These are phyloP conservation scores for Digitaria exilis DNA, from an alignment of 202 grass and related monocot genomes.

Conservation along the genomic window DNA sequence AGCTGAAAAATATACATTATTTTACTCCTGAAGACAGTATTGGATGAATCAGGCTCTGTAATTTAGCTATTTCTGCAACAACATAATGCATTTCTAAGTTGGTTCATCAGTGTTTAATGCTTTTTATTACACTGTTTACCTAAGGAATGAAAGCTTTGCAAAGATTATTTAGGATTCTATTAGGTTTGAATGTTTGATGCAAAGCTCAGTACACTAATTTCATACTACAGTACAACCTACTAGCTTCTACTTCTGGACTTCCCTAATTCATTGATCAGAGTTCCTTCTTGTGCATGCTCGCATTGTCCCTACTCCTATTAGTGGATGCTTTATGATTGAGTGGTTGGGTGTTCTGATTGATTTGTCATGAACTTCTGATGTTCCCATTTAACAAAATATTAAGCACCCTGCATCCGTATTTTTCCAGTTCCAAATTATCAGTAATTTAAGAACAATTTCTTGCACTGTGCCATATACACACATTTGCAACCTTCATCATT, in stretches of 20 bases:
- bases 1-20: background rate
- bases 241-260: background rate
- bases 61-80: background rate
- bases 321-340: conserved; percentile 10
- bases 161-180: conserved; percentile 14
- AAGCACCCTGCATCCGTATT: background rate
- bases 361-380: background rate
- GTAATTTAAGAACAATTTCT: background rate
- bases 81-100: background rate
- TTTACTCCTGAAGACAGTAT: background rate
- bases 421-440: background rate
- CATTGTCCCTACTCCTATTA: background rate
- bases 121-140: conserved; percentile 11
- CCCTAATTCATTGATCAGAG: background rate
- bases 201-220: background rate
- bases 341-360: background rate
- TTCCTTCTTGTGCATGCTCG: background rate
- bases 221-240: background rate
- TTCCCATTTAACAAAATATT: background rate
- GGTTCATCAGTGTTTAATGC: background rate
- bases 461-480: background rate
- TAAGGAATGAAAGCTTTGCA: background rate
- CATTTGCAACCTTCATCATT: background rate
- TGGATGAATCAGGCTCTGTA: background rate
- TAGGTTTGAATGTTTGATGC: conserved; percentile 12